These are phyloP conservation scores for Neodidymelliopsis sp. DNA, from an alignment of 2,329 filamentous ascomycete genomes.

Conservation along the genomic window DNA sequence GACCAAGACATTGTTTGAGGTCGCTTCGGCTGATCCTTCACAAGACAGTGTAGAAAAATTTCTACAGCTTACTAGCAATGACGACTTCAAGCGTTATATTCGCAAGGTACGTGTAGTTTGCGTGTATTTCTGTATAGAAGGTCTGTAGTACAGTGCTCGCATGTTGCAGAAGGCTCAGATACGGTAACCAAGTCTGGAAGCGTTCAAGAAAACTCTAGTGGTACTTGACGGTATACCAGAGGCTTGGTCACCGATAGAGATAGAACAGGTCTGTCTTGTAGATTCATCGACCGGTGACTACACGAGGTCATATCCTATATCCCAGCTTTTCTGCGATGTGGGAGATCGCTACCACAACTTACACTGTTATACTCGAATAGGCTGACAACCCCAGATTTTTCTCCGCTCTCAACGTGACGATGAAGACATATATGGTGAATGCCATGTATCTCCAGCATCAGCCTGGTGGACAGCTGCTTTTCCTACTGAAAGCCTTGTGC, in stretches of 20 bases:
- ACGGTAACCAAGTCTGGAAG: no score
- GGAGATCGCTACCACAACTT: no score
- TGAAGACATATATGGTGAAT: not conserved
- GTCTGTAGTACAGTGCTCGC: no score
- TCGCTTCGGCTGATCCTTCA: not conserved
- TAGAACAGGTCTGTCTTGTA: no score
- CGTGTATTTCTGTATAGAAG: no score
- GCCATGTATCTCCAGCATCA: not conserved
- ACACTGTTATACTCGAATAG: not conserved
- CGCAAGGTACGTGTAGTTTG: conserved; percentile 1
- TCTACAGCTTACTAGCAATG: not conserved
- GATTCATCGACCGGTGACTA: no score
- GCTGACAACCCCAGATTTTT: not conserved
- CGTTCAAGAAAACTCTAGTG: no score
- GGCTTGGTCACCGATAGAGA: no score
- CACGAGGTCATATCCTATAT: no score
- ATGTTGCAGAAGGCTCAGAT: no score
- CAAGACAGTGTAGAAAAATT: not conserved
- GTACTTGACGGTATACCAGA: no score
- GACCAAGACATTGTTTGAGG: conserved; percentile 4
- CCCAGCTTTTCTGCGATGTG: no score
- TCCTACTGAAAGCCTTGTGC: not conserved
- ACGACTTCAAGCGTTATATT: not conserved
- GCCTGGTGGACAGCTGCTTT: conserved; percentile 2
- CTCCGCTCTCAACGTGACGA: not conserved